Evolutionary conservation across 1,139 yeast species (phyloP).

Genomic region (Sugiyamaella paludigena): DNA sequence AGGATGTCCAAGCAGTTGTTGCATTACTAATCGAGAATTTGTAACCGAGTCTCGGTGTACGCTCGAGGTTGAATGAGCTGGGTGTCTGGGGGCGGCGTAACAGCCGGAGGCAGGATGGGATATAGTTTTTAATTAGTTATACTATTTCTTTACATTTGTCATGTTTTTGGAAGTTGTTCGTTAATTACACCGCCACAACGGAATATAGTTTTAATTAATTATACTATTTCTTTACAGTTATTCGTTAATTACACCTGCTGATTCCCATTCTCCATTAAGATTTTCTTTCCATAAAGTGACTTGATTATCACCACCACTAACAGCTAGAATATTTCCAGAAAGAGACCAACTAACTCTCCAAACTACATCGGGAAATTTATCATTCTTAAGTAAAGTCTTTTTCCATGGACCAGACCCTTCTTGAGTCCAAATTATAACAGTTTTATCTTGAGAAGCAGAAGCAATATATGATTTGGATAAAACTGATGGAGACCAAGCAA

Average conservation of each 20-base stretch:
- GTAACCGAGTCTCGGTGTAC: conserved; percentile 12
- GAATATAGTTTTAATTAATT: background rate
- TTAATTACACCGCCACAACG: background rate
- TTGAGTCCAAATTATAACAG: conserved; percentile 91
- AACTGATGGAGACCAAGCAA: conserved; percentile 95
- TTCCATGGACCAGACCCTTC: conserved; percentile 76
- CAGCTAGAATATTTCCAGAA: conserved; percentile 92
- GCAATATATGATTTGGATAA: conserved; percentile 88
- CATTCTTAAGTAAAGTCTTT: conserved; percentile 63
- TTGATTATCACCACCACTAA: conserved; percentile 94
- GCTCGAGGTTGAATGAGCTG: too few relatives aligned
- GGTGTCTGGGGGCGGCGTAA: too few relatives aligned
- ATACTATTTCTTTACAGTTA: conserved; percentile 32
- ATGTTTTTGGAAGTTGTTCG: background rate
- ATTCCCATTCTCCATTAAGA: conserved; percentile 91
- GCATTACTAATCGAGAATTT: conserved; percentile 56
- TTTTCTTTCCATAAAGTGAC: conserved; percentile 97
- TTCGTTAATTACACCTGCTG: conserved; percentile 92
- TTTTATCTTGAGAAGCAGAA: conserved; percentile 96
- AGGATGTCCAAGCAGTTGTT: conserved; percentile 70
- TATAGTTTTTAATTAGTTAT: too few relatives aligned
- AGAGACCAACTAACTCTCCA: conserved; percentile 99
- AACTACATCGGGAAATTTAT: conserved; percentile 91
- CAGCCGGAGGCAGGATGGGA: too few relatives aligned
- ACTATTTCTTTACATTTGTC: too few relatives aligned